Evolutionary conservation across 2,329 filamentous ascomycete genomes (phyloP), one percentile per base, ranked within the genome.

Genomic region (Boeremia exigua): DNA sequence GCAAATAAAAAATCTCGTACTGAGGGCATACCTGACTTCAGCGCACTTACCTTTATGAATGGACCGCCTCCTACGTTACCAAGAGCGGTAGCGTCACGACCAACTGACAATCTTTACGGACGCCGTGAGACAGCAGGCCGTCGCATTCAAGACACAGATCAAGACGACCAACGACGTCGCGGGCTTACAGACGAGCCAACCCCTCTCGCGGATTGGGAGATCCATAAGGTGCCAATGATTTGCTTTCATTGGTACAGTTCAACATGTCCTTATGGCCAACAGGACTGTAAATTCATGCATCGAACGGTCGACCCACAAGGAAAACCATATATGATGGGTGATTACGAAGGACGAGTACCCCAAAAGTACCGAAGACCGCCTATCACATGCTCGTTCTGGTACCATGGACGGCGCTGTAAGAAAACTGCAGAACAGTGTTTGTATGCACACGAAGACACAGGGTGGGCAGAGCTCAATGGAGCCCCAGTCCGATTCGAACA

Each of bases 371-470:
- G 52, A 17, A 59, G 50, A 7, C 68, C 66, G 11, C 69, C 70
- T 4, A 23, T 70, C 29, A 75, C 69, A 5, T 75, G 73, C 46
- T 39, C 7, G 1, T 68, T 36, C 33, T 75, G 70, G 70, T 54
- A 73, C 25, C 54, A 37, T 2, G 46, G 46, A 2, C 23, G 23
- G 12, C 60, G 62, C 1, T 74, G 71, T 42, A 55, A 9, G 0
- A 65, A 63, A 12, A 10, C 62, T 17, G 61, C 50, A 4, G 59
- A 68, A 6, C 54, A 68, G 2, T 74, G 72, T 34, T 1, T 2
- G 1, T 74, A 58, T 47, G 69, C 71, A 14, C 72, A 75, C 30
- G 33, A 45, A 23, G 70, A 75, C 48, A 75, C 72, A 17, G 72
- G 72, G 8, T 51, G 42, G 42, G 33, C 47, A n/a, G 47, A 51